These are phyloP conservation scores for Hanseniaspora guilliermondii DNA, from an alignment of 805 yeast genomes.

Conservation along the genomic window DNA sequence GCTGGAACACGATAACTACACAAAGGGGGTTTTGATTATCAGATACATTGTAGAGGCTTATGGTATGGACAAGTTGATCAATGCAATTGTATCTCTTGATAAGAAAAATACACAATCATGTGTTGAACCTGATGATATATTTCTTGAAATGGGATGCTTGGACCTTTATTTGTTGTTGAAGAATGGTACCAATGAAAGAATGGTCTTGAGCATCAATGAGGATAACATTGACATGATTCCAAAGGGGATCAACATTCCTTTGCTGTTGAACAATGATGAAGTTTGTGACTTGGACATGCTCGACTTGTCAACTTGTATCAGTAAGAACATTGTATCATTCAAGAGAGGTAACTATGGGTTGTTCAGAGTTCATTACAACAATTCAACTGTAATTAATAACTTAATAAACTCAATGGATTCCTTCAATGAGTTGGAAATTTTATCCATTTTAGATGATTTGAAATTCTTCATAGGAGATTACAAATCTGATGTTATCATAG, in stretches of 20 bases:
- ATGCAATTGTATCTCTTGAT: constrained; percentile 18
- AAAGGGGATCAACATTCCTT: constrained; percentile 42
- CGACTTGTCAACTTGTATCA: not conserved
- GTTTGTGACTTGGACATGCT: not conserved
- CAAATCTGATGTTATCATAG: not conserved
- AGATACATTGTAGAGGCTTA: constrained; percentile 22
- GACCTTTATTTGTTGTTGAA: not conserved
- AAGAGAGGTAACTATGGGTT: constrained; percentile 30
- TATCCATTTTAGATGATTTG: constrained; percentile 29
- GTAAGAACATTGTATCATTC: not conserved
- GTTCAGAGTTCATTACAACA: constrained; percentile 38
- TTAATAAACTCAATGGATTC: constrained; percentile 5
- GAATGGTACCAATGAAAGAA: constrained; percentile 2
- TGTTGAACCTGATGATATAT: constrained; percentile 26
- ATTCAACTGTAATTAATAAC: constrained; percentile 20
- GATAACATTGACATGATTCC: constrained; percentile 43
- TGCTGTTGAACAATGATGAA: constrained; percentile 21
- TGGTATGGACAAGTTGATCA: constrained; percentile 19
- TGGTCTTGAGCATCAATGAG: constrained; percentile 11
- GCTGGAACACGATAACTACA: constrained; percentile 18
- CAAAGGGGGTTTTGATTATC: constrained; percentile 25
- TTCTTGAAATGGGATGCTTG: constrained; percentile 18
- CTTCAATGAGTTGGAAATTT: constrained; percentile 23
- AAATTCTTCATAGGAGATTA: constrained; percentile 23
- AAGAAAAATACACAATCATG: constrained; percentile 16